These are phyloP conservation scores for Boletus hoseneyae DNA, from an alignment of 1,284 basidiomycete species.

Conservation along the genomic window DNA sequence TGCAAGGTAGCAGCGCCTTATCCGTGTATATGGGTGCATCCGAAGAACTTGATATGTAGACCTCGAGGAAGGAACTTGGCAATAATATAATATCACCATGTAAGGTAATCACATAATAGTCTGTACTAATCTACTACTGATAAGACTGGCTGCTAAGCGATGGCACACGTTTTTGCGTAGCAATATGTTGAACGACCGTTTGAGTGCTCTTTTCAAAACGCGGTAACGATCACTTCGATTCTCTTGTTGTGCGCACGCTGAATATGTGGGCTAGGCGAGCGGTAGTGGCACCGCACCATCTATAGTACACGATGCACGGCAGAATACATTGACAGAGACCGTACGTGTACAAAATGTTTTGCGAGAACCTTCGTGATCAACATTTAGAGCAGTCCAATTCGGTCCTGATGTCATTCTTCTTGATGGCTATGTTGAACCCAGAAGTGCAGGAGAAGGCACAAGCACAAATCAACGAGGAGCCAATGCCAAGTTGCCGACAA, in stretches of 20 bases:
- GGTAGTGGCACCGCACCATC: not conserved
- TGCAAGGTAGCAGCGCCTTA: no score
- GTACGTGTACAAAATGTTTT: not conserved
- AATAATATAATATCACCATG: no score
- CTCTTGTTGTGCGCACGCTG: not conserved
- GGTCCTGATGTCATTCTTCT: constrained; percentile 6
- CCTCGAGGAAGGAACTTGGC: no score
- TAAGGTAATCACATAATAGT: no score
- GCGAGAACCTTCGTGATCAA: not conserved
- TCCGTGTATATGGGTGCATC: no score
- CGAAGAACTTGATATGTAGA: no score
- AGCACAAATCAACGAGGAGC: constrained; percentile 6
- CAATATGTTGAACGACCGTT: not conserved
- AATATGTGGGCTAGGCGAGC: not conserved
- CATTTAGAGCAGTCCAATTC: not conserved
- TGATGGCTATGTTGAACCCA: constrained; percentile 5
- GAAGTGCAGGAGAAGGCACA: constrained; percentile 7
- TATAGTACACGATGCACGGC: not conserved
- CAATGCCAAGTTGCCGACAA: not conserved
- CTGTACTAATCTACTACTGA: no score
- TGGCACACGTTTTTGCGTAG: not conserved
- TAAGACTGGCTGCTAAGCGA: no score
- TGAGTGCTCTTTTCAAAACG: not conserved
- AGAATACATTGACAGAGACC: not conserved
- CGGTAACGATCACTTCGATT: not conserved